Conservation (phyloP, 495 filamentous ascomycete genomes). For the Daldinia caldariorum region DNA sequence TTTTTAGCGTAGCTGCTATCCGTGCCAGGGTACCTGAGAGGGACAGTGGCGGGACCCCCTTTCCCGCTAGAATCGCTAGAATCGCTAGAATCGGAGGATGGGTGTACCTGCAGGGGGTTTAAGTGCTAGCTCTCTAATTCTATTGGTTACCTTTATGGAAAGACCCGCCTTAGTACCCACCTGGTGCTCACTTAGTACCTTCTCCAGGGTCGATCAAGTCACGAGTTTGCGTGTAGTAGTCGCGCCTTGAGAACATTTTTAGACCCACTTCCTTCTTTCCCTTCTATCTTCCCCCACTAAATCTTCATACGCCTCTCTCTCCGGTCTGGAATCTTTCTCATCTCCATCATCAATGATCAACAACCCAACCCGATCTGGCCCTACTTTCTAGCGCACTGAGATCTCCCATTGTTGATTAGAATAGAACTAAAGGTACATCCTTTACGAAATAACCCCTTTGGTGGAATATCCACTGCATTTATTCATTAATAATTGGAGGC, state of each 20-base stretch:
- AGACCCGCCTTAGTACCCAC: not conserved
- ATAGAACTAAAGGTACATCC: not conserved
- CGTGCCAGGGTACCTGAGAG: conserved; percentile 9
- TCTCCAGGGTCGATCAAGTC: conserved; percentile 30
- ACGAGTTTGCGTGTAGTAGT: conserved; percentile 40
- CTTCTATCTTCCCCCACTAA: conserved; percentile 14
- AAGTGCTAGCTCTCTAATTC: conserved; percentile 9
- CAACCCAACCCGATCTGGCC: conserved; percentile 6
- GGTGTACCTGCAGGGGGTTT: conserved; percentile 18
- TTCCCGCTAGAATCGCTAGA: conserved; percentile 12
- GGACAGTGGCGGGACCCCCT: conserved; percentile 19
- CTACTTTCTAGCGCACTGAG: conserved; percentile 1
- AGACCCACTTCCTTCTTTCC: not conserved
- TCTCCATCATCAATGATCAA: conserved; percentile 13
- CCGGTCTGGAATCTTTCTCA: not conserved
- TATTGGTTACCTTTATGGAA: conserved; percentile 17
- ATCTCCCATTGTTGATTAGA: not conserved
- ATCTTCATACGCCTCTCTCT: conserved; percentile 13
- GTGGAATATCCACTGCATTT: not conserved
- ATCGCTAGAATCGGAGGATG: conserved; percentile 9
- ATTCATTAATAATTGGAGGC: conserved; percentile 5
- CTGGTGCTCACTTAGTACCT: not conserved
- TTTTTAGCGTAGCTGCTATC: conserved; percentile 20
- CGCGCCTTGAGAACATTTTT: conserved; percentile 17
- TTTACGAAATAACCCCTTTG: not conserved